A percentile compares a stretch with the other conserved stretches of the same genome.
These are phyloP conservation scores for Xerocomus nothofagi DNA, from an alignment of 1,284 basidiomycete species.

Conservation along the genomic window DNA sequence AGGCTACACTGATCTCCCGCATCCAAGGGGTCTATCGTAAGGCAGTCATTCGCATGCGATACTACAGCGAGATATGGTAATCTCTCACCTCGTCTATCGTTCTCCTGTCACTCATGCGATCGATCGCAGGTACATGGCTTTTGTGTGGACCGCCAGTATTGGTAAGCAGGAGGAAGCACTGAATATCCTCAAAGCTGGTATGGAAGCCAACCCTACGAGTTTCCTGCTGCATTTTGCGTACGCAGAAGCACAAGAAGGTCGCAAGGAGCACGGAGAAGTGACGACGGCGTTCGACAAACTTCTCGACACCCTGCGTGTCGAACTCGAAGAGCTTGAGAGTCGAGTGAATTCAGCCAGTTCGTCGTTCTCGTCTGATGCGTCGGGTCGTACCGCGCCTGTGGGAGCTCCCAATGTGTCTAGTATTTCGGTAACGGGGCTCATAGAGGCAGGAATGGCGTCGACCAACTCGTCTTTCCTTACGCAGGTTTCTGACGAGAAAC, in stretches of 20 bases:
- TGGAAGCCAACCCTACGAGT: constrained; percentile 86
- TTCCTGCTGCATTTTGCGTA: constrained; percentile 89
- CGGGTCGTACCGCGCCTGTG: constrained; percentile 31
- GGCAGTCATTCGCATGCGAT: constrained; percentile 87
- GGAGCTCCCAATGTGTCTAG: constrained; percentile 22
- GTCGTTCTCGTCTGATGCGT: constrained; percentile 38
- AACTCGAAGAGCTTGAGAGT: constrained; percentile 71
- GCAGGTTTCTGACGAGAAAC: constrained; percentile 48
- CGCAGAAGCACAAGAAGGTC: constrained; percentile 79
- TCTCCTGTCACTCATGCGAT: constrained; percentile 15
- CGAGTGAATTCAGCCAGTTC: constrained; percentile 46
- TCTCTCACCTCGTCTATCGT: constrained; percentile 20
- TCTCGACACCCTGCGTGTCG: constrained; percentile 64
- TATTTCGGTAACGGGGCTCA: constrained; percentile 16
- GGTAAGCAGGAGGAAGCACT: constrained; percentile 83
- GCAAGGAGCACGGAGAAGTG: constrained; percentile 65
- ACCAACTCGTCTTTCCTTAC: constrained; percentile 44
- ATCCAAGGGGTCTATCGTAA: constrained; percentile 86
- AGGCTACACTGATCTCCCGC: constrained; percentile 62
- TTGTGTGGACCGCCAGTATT: constrained; percentile 73
- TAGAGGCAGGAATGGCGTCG: constrained; percentile 31
- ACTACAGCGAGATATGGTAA: constrained; percentile 93
- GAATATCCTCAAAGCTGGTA: constrained; percentile 79
- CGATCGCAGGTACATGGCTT: constrained; percentile 81
- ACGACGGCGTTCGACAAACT: constrained; percentile 73